Evolutionary conservation across 1,284 basidiomycete species (phyloP).

Genomic region (Marasmius sp.): DNA sequence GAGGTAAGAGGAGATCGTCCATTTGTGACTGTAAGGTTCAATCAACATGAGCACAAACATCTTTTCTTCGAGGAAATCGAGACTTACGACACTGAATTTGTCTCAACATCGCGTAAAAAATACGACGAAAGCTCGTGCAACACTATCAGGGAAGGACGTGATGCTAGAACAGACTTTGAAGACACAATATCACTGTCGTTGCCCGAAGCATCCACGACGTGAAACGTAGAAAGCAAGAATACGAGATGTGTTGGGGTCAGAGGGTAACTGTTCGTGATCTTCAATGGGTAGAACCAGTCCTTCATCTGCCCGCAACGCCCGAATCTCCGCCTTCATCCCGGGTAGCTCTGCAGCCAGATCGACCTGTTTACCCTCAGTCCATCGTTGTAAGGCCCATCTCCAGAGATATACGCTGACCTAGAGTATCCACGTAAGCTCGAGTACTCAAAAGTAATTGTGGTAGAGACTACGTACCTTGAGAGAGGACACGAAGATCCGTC

Average conservation of each 20-base stretch:
- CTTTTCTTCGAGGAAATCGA: not conserved
- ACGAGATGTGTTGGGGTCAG: slow-evolving; percentile 58
- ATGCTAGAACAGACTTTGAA: slow-evolving; percentile 40
- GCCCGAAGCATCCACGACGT: slow-evolving; percentile 29
- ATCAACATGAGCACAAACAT: slow-evolving; percentile 9
- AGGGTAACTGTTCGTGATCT: slow-evolving; percentile 56
- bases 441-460: not conserved
- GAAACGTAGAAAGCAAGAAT: slow-evolving; percentile 54
- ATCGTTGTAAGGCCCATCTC: slow-evolving; percentile 62
- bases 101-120: slow-evolving; percentile 38
- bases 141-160: slow-evolving; percentile 54
- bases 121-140: slow-evolving; percentile 66
- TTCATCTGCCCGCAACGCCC: slow-evolving; percentile 21
- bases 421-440: not conserved
- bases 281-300: slow-evolving; percentile 3
- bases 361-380: slow-evolving; percentile 55
- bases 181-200: slow-evolving; percentile 20
- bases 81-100: slow-evolving; percentile 22
- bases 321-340: slow-evolving; percentile 52
- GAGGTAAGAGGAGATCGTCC: slow-evolving; percentile 49
- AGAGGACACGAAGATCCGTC: not conserved
- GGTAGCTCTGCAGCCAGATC: slow-evolving; percentile 52
- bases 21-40: slow-evolving; percentile 14
- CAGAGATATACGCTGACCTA: slow-evolving; percentile 62
- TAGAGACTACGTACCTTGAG: slow-evolving; percentile 60